Base-by-base conservation (phyloP, 2,329 filamentous ascomycete species). In the Thelonectria rubi region DNA sequence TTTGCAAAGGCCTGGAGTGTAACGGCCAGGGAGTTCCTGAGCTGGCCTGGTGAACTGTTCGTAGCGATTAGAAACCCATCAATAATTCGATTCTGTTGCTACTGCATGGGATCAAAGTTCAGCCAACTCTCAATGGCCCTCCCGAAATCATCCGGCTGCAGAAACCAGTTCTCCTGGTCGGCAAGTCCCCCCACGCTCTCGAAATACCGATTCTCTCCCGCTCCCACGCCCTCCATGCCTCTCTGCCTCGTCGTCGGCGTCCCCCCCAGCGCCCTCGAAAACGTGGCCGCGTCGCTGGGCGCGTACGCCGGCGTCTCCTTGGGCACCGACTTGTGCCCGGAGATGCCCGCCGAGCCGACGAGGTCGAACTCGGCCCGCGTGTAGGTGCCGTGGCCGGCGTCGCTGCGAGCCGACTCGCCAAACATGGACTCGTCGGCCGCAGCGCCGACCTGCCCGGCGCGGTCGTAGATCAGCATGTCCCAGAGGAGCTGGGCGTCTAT, bases 281-380 rank as follows among this genome's bases (percentile, higher is more conserved):
- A 45, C 9, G 60, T 42, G 1, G 34, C 49, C 3, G 65, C 63
- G 5, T 74, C 71, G 20, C 43, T 59, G 1, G 77, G 76, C 1
- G 77, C 75, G 49, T 77, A 78, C 0, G 71, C 73, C 0, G 74
- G 73, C 15, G 70, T 71, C 17, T 78, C 71, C 20, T 72, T 67
- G 0, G 73, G 30, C 3, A 48, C 76, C 1, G 76, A 70, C 48
- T 75, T 76, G 65, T 79, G 77, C 0, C 74, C 76, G 3, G 74
- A 76, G 6, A 79, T 77, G 2, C 77, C 76, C 10, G 74, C 74
- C 0, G 76, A 78, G 8, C 77, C 77, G 30, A 79, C 73, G 3
- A 79, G 68, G 18, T 74, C 68, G 26, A 76, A 55, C 11, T 55
- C 76, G 1, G 70, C 73, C 0, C 18, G 32, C 10, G 32, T 64